Conservation (phyloP, 345 rosid genomes). For the Moricandia moricandioides region DNA sequence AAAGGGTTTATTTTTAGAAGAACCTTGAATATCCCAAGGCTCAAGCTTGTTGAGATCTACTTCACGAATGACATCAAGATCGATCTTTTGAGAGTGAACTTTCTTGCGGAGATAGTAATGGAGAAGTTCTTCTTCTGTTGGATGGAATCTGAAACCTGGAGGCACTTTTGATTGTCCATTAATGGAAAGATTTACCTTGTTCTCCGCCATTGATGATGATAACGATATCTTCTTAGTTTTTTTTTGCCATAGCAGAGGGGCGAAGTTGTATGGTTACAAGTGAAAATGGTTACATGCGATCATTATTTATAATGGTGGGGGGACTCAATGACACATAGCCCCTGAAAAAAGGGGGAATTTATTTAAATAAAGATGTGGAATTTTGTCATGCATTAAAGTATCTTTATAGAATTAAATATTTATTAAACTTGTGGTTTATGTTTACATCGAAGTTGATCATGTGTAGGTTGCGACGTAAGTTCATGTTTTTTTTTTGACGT, state of each 20-base stretch:
- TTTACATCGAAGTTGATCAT: constrained; percentile 11
- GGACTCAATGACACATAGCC: constrained; percentile 29
- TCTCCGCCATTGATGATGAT: constrained; percentile 42
- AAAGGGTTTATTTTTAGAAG: constrained; percentile 8
- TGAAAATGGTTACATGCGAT: constrained; percentile 42
- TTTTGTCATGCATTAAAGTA: constrained; percentile 19
- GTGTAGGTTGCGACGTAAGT: constrained; percentile 16
- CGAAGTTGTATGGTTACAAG: constrained; percentile 38
- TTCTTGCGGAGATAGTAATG: constrained; percentile 92
- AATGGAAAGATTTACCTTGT: constrained; percentile 70
- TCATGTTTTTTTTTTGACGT: background rate
- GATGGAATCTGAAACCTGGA: constrained; percentile 96
- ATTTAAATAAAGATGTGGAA: constrained; percentile 22
- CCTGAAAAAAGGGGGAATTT: background rate
- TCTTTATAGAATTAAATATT: constrained; percentile 14
- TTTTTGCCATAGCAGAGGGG: background rate
- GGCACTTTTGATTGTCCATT: constrained; percentile 96
- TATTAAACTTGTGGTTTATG: background rate
- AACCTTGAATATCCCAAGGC: constrained; percentile 99
- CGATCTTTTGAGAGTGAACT: constrained; percentile 75
- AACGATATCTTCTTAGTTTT: background rate
- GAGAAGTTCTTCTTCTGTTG: constrained; percentile 96
- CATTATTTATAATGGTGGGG: constrained; percentile 66
- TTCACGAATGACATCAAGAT: constrained; percentile 93
- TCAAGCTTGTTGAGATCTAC: constrained; percentile 99